phyloP scores from a whole-genome alignment of 2,329 filamentous ascomycete genomes.

The Colletotrichum scovillei region DNA sequence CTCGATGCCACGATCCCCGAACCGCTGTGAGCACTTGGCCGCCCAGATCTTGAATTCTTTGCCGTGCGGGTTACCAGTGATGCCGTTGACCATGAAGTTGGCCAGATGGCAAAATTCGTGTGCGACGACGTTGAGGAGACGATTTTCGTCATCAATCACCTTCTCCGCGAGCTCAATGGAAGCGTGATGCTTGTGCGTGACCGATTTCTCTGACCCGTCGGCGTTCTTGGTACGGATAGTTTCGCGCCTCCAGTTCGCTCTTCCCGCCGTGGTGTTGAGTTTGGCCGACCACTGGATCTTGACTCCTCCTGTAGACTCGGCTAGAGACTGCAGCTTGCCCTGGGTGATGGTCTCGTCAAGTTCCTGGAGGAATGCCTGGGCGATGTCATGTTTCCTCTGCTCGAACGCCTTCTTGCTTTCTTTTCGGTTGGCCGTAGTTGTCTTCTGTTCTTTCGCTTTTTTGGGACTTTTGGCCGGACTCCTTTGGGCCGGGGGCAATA shows the following conservation, averaged over 20 bases:
- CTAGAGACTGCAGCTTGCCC: constrained; percentile 68
- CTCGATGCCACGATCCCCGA: constrained; percentile 72
- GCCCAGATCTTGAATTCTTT: constrained; percentile 85
- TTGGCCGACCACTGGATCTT: constrained; percentile 80
- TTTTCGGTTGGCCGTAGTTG: constrained; percentile 44
- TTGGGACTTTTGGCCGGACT: constrained; percentile 40
- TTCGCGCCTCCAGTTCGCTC: constrained; percentile 78
- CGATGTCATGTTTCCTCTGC: constrained; percentile 69
- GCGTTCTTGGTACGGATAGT: constrained; percentile 52
- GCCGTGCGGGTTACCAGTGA: constrained; percentile 84
- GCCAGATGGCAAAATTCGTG: constrained; percentile 97
- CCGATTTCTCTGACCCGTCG: constrained; percentile 40
- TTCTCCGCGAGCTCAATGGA: constrained; percentile 90
- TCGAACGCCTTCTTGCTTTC: constrained; percentile 71
- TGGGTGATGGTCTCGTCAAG: constrained; percentile 75
- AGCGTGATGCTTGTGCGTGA: constrained; percentile 68
- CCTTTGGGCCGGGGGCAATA: constrained; percentile 41
- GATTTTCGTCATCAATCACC: constrained; percentile 81
- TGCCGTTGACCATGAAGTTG: constrained; percentile 86
- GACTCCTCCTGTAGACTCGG: constrained; percentile 75
- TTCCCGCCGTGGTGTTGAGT: constrained; percentile 83
- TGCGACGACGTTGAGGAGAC: constrained; percentile 89
- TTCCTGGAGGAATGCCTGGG: constrained; percentile 72
- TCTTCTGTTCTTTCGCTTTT: constrained; percentile 38
- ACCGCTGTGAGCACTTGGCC: constrained; percentile 63